Evolutionary conservation across 2,329 filamentous ascomycete genomes (phyloP).

Genomic region (Cercospora sp.): DNA sequence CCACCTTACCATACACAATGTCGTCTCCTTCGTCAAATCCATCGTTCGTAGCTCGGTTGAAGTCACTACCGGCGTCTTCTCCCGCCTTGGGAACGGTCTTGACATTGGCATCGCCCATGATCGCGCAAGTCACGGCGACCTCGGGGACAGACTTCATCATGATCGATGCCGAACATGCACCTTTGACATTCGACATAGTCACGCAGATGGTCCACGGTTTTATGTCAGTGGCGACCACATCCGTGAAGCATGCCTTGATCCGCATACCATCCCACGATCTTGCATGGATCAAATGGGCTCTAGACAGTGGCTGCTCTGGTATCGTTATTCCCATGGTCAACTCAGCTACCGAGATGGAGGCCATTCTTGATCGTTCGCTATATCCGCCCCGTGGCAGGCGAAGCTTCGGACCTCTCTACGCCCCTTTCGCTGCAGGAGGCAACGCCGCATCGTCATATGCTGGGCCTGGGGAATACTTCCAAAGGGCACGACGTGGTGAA

Average conservation of each 20-base stretch:
- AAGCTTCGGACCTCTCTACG: background rate
- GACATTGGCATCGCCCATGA: background rate
- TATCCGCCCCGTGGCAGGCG: background rate
- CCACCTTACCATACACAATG: background rate
- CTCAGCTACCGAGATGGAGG: background rate
- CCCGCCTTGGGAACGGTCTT: background rate
- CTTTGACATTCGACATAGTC: background rate
- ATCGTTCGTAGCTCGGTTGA: background rate
- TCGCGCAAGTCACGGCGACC: background rate
- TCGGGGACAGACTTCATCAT: background rate
- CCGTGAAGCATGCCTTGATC: background rate
- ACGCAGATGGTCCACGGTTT: background rate
- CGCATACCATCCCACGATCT: background rate
- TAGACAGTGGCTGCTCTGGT: background rate
- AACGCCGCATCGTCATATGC: background rate
- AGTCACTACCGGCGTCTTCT: background rate
- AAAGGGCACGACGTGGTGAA: background rate
- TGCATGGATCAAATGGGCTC: background rate
- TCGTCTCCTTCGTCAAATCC: background rate
- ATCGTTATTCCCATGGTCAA: background rate
- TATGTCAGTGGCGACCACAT: background rate
- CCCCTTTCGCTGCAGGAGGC: background rate
- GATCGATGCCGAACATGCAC: background rate
- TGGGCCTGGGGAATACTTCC: background rate
- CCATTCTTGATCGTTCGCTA: background rate